These are phyloP conservation scores for Straminergon stramineum DNA, from an alignment of 225 moss, liverwort and hornwort species.

Conservation along the genomic window DNA sequence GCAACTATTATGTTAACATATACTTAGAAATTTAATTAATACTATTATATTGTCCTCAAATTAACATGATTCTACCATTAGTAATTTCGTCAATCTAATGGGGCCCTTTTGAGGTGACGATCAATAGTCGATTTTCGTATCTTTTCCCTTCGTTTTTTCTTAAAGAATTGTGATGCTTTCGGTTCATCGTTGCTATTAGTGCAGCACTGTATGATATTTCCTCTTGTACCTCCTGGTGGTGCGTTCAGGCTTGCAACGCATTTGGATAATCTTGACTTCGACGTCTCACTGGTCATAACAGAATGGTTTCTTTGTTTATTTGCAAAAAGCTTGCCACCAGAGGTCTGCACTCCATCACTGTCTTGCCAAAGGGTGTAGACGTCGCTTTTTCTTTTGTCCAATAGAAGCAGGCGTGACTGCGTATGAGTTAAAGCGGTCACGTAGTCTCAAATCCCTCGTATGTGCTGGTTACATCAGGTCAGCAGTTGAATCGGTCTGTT, in stretches of 20 bases:
- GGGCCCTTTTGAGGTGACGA: neutral
- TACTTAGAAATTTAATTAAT: neutral
- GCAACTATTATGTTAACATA: neutral
- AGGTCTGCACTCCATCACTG: slow-evolving; percentile 32
- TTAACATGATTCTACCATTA: no score
- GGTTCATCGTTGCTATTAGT: neutral
- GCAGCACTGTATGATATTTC: neutral
- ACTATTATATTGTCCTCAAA: neutral
- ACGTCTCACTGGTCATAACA: slow-evolving; percentile 79
- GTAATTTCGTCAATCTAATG: neutral
- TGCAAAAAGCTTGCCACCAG: slow-evolving; percentile 90
- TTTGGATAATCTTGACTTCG: slow-evolving; percentile 85
- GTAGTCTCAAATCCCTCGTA: neutral
- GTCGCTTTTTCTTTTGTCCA: neutral
- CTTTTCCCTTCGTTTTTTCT: neutral
- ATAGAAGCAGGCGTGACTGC: neutral
- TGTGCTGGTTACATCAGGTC: neutral
- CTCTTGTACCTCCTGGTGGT: neutral
- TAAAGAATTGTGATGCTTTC: neutral
- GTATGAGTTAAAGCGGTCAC: neutral
- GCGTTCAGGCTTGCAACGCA: slow-evolving; percentile 66
- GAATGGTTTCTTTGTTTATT: slow-evolving; percentile 98
- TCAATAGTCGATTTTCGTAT: neutral
- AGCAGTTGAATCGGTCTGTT: neutral
- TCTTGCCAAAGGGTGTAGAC: neutral